Evolutionary conservation across 768 basidiomycete genomes (phyloP).

Genomic region (Termitomyces sp.): DNA sequence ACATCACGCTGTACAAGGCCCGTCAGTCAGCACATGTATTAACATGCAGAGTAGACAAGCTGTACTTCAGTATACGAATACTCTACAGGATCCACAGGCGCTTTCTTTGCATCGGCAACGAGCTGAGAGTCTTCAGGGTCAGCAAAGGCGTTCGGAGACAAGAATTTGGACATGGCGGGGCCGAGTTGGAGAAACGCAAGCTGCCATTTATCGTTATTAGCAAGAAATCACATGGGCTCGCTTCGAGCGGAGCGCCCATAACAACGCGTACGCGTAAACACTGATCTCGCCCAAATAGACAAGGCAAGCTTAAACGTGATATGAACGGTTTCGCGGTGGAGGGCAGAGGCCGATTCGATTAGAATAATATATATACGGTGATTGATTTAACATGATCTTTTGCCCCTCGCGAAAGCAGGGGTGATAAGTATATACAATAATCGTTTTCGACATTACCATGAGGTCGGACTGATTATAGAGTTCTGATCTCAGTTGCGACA

Average conservation of each 20-base stretch:
- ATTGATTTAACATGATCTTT: no score
- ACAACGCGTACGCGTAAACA: not conserved
- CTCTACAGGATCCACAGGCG: slow-evolving; percentile 43
- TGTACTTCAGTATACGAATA: slow-evolving; percentile 71
- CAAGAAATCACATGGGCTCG: slow-evolving; percentile 4
- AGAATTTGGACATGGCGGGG: slow-evolving; percentile 32
- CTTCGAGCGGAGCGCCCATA: not conserved
- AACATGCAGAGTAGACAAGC: not conserved
- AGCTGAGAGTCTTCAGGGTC: slow-evolving; percentile 81
- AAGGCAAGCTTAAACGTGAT: no score
- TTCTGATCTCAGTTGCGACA: no score
- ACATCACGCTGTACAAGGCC: slow-evolving; percentile 60
- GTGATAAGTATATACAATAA: no score
- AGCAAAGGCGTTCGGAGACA: slow-evolving; percentile 44
- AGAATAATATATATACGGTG: no score
- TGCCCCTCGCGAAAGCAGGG: no score
- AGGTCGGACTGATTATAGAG: no score
- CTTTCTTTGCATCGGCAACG: slow-evolving; percentile 78
- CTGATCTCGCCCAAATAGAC: not conserved
- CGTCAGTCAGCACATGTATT: not conserved
- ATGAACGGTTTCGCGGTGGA: no score
- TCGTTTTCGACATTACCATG: no score
- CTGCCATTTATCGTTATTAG: not conserved
- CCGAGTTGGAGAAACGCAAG: not conserved
- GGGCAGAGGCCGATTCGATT: no score